phyloP scores from a whole-genome alignment of 2,329 filamentous ascomycete genomes.

The Colletotrichum eremochloae region DNA sequence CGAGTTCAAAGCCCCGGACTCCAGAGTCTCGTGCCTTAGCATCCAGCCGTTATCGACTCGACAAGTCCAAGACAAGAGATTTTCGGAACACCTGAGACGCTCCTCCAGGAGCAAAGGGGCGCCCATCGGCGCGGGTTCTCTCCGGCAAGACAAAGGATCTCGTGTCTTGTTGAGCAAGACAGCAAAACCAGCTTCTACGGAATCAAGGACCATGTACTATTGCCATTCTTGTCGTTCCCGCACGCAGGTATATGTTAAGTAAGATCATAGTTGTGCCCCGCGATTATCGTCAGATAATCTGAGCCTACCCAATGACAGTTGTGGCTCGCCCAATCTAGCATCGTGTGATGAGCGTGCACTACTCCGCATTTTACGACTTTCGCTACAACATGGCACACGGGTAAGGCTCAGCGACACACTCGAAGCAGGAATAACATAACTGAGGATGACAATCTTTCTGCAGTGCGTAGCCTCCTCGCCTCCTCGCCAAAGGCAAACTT shows the following conservation, averaged over 20 bases:
- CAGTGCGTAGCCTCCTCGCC: neutral
- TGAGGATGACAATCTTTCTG: neutral
- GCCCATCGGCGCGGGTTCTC: constrained; percentile 29
- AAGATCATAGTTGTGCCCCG: constrained; percentile 41
- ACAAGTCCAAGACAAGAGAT: constrained; percentile 11
- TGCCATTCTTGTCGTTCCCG: constrained; percentile 24
- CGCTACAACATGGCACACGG: neutral
- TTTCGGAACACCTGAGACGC: constrained; percentile 4
- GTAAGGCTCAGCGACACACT: no score
- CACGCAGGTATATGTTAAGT: constrained; percentile 22
- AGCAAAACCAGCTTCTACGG: neutral
- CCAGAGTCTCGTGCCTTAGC: neutral
- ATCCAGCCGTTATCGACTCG: neutral
- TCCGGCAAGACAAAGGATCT: constrained; percentile 19
- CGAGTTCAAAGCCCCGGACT: constrained; percentile 19
- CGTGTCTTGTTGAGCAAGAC: constrained; percentile 28
- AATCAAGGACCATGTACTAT: constrained; percentile 18
- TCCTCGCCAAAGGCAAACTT: neutral
- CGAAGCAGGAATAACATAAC: neutral
- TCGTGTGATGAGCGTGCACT: constrained; percentile 36
- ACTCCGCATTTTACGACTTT: constrained; percentile 22
- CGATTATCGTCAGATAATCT: constrained; percentile 37
- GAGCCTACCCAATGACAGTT: constrained; percentile 4
- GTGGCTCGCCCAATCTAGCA: constrained; percentile 17
- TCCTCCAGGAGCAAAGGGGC: constrained; percentile 16